Evolutionary conservation across 2,329 filamentous ascomycete genomes (phyloP).

Genomic region (Ceratocystis colombiana): DNA sequence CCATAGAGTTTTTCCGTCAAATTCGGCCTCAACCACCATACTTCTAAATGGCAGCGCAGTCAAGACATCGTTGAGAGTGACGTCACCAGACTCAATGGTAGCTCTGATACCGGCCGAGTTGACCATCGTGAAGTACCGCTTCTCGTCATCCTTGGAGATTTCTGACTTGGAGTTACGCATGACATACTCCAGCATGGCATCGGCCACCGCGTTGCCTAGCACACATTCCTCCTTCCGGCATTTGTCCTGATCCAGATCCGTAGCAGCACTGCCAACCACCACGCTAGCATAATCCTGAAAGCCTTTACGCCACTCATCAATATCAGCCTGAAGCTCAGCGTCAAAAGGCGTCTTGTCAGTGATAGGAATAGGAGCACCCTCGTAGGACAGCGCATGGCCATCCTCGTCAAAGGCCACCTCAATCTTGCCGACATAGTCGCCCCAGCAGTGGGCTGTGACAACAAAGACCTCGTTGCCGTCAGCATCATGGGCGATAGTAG

Average conservation of each 20-base stretch:
- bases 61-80: slow-evolving; percentile 54
- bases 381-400: slow-evolving; percentile 53
- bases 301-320: slow-evolving; percentile 48
- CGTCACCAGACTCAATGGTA: slow-evolving; percentile 49
- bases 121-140: slow-evolving; percentile 45
- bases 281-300: slow-evolving; percentile 51
- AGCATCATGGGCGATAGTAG: slow-evolving; percentile 51
- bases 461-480: slow-evolving; percentile 58
- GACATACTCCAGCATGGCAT: slow-evolving; percentile 50
- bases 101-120: slow-evolving; percentile 56
- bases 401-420: slow-evolving; percentile 52
- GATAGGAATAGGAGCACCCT: slow-evolving; percentile 53
- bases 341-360: slow-evolving; percentile 52
- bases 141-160: slow-evolving; percentile 36
- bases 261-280: slow-evolving; percentile 45
- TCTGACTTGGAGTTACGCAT: slow-evolving; percentile 35
- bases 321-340: slow-evolving; percentile 45
- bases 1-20: slow-evolving; percentile 46
- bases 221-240: slow-evolving; percentile 51
- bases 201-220: slow-evolving; percentile 45
- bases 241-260: slow-evolving; percentile 48
- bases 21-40: slow-evolving; percentile 48
- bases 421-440: slow-evolving; percentile 58
- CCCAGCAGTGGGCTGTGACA: slow-evolving; percentile 58
- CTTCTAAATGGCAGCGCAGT: slow-evolving; percentile 59